phyloP scores from a whole-genome alignment of 2,329 filamentous ascomycete species.

The Colletotrichum sp. region DNA sequence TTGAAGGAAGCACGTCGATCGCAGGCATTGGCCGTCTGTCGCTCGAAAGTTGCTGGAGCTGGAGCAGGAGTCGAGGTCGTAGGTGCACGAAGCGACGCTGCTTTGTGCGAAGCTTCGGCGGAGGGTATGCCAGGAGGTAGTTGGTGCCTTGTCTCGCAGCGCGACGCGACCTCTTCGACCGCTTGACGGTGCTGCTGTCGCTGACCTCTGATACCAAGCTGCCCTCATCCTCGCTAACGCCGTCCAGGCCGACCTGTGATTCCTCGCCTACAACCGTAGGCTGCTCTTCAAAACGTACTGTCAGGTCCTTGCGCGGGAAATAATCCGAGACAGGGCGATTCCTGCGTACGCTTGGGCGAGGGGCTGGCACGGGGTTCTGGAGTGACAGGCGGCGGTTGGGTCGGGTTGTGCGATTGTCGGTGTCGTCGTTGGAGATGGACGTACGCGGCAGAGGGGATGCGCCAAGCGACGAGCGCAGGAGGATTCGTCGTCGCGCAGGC shows the following conservation, averaged over 20 bases:
- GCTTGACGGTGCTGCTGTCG: constrained; percentile 46
- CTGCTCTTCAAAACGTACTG: constrained; percentile 53
- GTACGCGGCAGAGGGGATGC: neutral
- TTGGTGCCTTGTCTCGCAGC: constrained; percentile 61
- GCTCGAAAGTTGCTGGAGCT: constrained; percentile 70
- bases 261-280: constrained; percentile 30
- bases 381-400: constrained; percentile 6
- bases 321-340: constrained; percentile 42
- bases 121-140: constrained; percentile 72
- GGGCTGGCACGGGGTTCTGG: constrained; percentile 1
- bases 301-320: constrained; percentile 42
- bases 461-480: constrained; percentile 47
- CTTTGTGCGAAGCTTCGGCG: constrained; percentile 61
- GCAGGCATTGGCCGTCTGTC: constrained; percentile 68
- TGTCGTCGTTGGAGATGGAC: constrained; percentile 3
- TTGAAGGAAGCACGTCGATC: constrained; percentile 76
- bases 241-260: constrained; percentile 18
- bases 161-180: constrained; percentile 21
- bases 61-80: constrained; percentile 72
- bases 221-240: constrained; percentile 55
- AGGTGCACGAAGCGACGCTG: constrained; percentile 71
- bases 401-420: neutral
- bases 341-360: constrained; percentile 22
- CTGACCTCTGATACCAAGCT: constrained; percentile 51
- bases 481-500: constrained; percentile 39